Percentiles rank a stretch among this genome's conserved stretches.
Evolutionary conservation across 345 rosid genomes (phyloP).

Genomic region (Microcos paniculata): DNA sequence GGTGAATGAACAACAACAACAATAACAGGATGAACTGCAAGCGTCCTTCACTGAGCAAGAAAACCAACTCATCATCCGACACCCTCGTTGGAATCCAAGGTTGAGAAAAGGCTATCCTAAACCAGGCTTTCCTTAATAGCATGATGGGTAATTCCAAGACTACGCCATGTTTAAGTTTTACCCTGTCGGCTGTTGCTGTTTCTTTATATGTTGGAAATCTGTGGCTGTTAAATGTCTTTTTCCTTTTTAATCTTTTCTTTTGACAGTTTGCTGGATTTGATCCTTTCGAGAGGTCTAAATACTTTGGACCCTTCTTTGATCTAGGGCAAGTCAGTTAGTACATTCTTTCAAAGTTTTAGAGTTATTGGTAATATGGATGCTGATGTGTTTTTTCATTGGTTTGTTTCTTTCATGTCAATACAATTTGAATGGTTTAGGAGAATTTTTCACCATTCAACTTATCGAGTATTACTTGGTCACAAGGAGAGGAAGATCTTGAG

Average conservation of each 20-base stretch:
- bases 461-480: slow-evolving; percentile 87
- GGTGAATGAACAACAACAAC: too few species aligned
- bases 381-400: not conserved
- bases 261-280: slow-evolving; percentile 94
- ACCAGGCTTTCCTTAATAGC: too few species aligned
- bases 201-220: not conserved
- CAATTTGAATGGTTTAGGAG: slow-evolving; percentile 94
- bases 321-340: slow-evolving; percentile 68
- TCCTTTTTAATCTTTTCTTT: slow-evolving; percentile 12
- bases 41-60: too few species aligned
- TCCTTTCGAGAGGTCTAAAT: slow-evolving; percentile 89
- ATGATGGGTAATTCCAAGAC: slow-evolving; percentile 54
- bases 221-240: not conserved
- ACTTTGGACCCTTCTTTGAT: slow-evolving; percentile 93
- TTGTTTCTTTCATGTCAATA: slow-evolving; percentile 6
- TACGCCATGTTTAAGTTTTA: not conserved
- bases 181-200: not conserved
- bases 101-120: too few species aligned
- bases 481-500: slow-evolving; percentile 76
- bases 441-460: slow-evolving; percentile 89
- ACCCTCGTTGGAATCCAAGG: too few species aligned
- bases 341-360: not conserved
- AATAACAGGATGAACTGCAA: too few species aligned
- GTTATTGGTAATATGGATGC: slow-evolving; percentile 5
- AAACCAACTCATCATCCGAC: too few species aligned